These are phyloP conservation scores for Piper betle DNA, from an alignment of 164 flowering plant genomes.

Conservation along the genomic window DNA sequence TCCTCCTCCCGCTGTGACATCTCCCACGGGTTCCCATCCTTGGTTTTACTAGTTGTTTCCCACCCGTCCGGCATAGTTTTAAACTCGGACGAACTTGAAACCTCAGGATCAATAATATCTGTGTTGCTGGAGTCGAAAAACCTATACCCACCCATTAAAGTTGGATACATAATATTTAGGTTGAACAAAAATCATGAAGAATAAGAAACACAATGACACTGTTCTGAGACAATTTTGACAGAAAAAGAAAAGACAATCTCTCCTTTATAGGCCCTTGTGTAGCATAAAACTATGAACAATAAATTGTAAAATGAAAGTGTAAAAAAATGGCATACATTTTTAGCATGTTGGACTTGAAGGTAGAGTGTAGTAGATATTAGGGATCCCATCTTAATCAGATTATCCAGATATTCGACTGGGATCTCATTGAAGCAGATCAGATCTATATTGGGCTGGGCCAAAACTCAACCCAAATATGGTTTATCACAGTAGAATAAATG, in stretches of 20 bases:
- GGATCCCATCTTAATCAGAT: too few relatives aligned
- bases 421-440: too few relatives aligned
- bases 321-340: too few relatives aligned
- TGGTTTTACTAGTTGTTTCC: conserved; percentile 74
- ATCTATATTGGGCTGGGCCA: too few relatives aligned
- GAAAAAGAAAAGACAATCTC: background rate
- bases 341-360: too few relatives aligned
- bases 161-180: conserved; percentile 1
- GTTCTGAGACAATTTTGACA: background rate
- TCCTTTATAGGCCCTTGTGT: background rate
- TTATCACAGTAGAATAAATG: too few relatives aligned
- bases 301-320: background rate
- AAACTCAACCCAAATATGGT: too few relatives aligned
- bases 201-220: background rate
- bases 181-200: background rate
- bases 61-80: conserved; percentile 96
- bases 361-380: too few relatives aligned
- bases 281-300: background rate
- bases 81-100: conserved; percentile 51
- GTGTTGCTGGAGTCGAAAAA: conserved; percentile 51
- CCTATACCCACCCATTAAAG: conserved; percentile 30
- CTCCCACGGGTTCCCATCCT: conserved; percentile 88
- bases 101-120: conserved; percentile 31
- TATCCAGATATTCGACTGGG: too few relatives aligned
- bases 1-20: conserved; percentile 96